Evolutionary conservation across 352 stramenopile species (phyloP).

Genomic region (Aphanomyces astaci): DNA sequence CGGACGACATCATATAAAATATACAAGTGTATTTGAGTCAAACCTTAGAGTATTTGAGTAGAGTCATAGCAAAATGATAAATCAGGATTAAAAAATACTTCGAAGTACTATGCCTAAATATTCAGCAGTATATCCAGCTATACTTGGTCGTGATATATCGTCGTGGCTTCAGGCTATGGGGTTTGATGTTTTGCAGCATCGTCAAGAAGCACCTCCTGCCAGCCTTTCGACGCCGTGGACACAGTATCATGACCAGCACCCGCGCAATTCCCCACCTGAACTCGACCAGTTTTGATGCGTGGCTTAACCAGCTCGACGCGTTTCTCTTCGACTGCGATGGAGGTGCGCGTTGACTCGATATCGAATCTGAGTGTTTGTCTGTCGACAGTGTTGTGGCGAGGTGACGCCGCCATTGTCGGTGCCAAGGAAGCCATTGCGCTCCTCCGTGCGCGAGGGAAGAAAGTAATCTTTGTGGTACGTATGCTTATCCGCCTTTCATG

Average conservation of each 20-base stretch:
- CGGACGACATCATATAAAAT: too few species aligned
- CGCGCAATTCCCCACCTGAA: neutral
- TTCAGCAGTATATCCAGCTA: too few species aligned
- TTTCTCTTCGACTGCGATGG: slow-evolving; percentile 82
- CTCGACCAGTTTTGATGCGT: slow-evolving; percentile 27
- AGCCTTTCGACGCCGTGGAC: too few species aligned
- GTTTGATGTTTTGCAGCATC: too few species aligned
- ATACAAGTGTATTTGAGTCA: too few species aligned
- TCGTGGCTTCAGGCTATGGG: too few species aligned
- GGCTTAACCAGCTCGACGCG: slow-evolving; percentile 52
- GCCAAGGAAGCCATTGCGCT: slow-evolving; percentile 55
- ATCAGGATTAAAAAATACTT: too few species aligned
- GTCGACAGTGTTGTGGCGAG: slow-evolving; percentile 52
- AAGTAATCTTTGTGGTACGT: slow-evolving; percentile 72
- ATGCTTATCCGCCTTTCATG: neutral
- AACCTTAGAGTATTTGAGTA: too few species aligned
- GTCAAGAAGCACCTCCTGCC: too few species aligned
- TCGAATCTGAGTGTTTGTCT: neutral
- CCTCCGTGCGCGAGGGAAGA: slow-evolving; percentile 66
- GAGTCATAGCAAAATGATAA: too few species aligned
- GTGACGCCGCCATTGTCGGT: slow-evolving; percentile 50
- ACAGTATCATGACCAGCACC: neutral
- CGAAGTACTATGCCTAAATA: too few species aligned
- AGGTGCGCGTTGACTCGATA: slow-evolving; percentile 31
- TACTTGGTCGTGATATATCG: too few species aligned